Conservation (phyloP, 2,329 filamentous ascomycete genomes). For the Coniochaeta sp. region DNA sequence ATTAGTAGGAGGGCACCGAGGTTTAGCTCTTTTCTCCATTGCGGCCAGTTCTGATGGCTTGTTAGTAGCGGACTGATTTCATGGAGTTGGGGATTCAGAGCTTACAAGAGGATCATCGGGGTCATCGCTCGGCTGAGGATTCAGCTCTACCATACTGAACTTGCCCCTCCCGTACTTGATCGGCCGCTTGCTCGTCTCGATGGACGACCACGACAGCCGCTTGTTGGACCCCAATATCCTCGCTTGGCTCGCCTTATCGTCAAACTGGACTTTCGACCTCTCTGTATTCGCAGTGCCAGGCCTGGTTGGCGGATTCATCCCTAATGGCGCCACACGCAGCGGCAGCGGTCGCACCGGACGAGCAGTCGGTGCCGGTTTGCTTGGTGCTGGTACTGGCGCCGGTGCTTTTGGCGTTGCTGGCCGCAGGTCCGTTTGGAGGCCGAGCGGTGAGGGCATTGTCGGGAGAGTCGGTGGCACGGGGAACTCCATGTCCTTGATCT, state of each 20-base stretch:
- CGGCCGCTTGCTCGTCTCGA: constrained; percentile 22
- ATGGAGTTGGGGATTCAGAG: no score
- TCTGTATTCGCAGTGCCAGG: constrained; percentile 14
- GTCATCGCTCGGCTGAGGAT: constrained; percentile 50
- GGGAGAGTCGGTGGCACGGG: constrained; percentile 5
- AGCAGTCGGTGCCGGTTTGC: neutral
- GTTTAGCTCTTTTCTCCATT: constrained; percentile 46
- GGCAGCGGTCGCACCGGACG: constrained; percentile 11
- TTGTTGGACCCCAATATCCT: constrained; percentile 27
- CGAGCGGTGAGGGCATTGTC: constrained; percentile 8
- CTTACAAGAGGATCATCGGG: constrained; percentile 46
- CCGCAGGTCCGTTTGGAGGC: constrained; percentile 3
- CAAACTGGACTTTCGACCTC: neutral
- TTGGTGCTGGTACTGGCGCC: neutral
- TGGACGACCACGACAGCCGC: constrained; percentile 26
- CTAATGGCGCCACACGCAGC: constrained; percentile 12
- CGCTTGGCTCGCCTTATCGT: constrained; percentile 6
- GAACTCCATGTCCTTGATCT: no score
- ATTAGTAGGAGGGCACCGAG: constrained; percentile 39
- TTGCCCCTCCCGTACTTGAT: constrained; percentile 43
- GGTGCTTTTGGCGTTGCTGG: constrained; percentile 6
- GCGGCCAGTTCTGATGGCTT: constrained; percentile 50
- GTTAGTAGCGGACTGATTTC: no score
- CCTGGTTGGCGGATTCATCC: constrained; percentile 17
- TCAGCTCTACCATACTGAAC: constrained; percentile 35